phyloP scores from a whole-genome alignment of 2,329 filamentous ascomycete genomes.

The Balansia obtecta region DNA sequence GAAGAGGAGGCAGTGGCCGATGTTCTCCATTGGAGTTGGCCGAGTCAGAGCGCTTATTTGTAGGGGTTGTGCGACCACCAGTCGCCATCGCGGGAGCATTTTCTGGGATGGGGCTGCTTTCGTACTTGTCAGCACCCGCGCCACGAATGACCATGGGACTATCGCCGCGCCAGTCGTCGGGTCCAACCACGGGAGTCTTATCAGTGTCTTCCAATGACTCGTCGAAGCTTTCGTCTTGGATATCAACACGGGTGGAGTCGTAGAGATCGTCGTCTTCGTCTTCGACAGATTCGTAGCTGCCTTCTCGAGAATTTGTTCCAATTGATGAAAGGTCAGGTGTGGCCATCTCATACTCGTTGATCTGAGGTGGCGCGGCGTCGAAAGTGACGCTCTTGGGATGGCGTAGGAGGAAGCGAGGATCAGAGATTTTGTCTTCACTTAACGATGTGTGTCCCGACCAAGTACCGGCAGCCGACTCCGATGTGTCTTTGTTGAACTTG shows the following conservation, averaged over 20 bases:
- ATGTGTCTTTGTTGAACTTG: constrained; percentile 54
- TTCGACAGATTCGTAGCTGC: constrained; percentile 80
- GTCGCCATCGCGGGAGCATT: constrained; percentile 26
- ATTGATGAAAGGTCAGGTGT: constrained; percentile 92
- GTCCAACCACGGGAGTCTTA: constrained; percentile 95
- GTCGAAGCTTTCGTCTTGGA: constrained; percentile 77
- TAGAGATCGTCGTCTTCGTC: constrained; percentile 48
- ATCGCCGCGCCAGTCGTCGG: constrained; percentile 87
- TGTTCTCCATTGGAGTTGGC: constrained; percentile 68
- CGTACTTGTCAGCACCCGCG: constrained; percentile 33
- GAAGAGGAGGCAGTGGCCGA: constrained; percentile 76
- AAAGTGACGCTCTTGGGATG: constrained; percentile 97
- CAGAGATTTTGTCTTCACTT: constrained; percentile 46
- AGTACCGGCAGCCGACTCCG: constrained; percentile 55
- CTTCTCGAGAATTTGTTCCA: constrained; percentile 79
- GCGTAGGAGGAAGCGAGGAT: constrained; percentile 59
- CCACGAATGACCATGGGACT: constrained; percentile 29
- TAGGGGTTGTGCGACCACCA: constrained; percentile 29
- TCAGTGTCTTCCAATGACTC: constrained; percentile 90
- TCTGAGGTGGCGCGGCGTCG: constrained; percentile 79
- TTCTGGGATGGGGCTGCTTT: constrained; percentile 56
- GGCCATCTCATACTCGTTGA: constrained; percentile 97
- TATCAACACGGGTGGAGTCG: constrained; percentile 38
- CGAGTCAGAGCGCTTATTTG: constrained; percentile 57
- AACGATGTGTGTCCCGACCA: constrained; percentile 55